phyloP scores from a whole-genome alignment of 2,329 filamentous ascomycete genomes.

The Ascochyta koolunga region DNA sequence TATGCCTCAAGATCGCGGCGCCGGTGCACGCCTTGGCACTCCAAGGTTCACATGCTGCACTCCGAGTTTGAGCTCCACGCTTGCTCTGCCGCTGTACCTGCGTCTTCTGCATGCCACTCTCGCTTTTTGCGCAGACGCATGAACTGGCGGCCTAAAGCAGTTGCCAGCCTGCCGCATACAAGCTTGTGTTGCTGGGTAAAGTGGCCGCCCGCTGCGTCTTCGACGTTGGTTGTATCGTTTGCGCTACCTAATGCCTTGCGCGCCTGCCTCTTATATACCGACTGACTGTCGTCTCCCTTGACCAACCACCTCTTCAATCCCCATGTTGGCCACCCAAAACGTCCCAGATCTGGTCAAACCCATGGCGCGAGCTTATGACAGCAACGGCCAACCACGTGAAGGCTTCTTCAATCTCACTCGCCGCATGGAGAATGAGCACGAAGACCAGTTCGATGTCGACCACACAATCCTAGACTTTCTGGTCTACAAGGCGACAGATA shows the following conservation, averaged over 20 bases:
- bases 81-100: conserved; percentile 30
- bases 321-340: conserved; percentile 27
- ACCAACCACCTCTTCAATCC: background rate
- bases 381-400: conserved; percentile 28
- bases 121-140: conserved; percentile 22
- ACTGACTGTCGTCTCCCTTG: conserved; percentile 11
- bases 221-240: conserved; percentile 11
- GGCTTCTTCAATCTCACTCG: conserved; percentile 42
- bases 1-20: background rate
- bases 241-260: conserved; percentile 2
- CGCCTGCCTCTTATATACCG: conserved; percentile 17
- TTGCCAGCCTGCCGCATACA: conserved; percentile 13
- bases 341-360: conserved; percentile 23
- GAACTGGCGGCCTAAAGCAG: conserved; percentile 25
- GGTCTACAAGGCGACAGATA: conserved; percentile 53
- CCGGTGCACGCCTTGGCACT: conserved; percentile 7
- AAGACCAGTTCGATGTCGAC: conserved; percentile 57
- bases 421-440: conserved; percentile 42
- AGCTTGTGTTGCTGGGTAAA: conserved; percentile 1
- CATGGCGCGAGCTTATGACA: conserved; percentile 21
- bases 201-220: conserved; percentile 2
- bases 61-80: conserved; percentile 28
- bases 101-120: conserved; percentile 9
- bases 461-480: conserved; percentile 64
- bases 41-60: conserved; percentile 15